Evolutionary conservation across 768 basidiomycete genomes (phyloP), one percentile per base, ranked within the genome.

Genomic region (Leccinum truebloodii): DNA sequence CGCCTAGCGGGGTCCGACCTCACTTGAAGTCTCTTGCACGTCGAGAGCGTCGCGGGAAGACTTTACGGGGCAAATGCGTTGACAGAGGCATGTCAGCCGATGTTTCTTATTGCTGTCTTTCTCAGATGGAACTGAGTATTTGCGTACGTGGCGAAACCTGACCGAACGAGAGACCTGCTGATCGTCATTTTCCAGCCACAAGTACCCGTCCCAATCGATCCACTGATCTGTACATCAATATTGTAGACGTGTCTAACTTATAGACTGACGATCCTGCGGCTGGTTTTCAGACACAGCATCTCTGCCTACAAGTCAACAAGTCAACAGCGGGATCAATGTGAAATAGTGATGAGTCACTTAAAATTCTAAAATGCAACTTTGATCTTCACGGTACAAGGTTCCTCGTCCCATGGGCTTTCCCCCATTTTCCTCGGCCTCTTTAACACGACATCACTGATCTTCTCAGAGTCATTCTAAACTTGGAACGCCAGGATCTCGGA

Each of bases 361-460:
- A 22, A 14, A 20, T 46, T 12, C 18, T 32, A 30, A 6, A 52
- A 26, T 2, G 30, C 26, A 20, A 34, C 16, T 20, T 8, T 34
- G 24, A 13, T 26, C 44, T 30, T 34, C 30, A 20, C 20, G 44
- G 44, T 28, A 35, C 46, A 58, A 44, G 32, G 35, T 49, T 22
- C 44, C n/a, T 48, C 18, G 30, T 53, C 24, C 39, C 39, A 55
- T 46, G 51, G 37, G 14, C 20, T 32, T 16, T 35, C 16, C 8
- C 6, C 50, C 62, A 50, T 6, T 24, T 24, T 50, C 34, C 34
- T 57, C 52, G 59, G 61, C 32, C 32, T 58, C 53, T 60, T 58
- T 51, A 59, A n/a, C n/a, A 51, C 35, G 54, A 26, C 32, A 32
- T 13, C 61, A 51, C 9, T 35, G 52, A 54, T 62, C 41, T 58